Evolutionary conservation across 129 eudicot genomes (phyloP).

Genomic region (Flaveria trinervia): DNA sequence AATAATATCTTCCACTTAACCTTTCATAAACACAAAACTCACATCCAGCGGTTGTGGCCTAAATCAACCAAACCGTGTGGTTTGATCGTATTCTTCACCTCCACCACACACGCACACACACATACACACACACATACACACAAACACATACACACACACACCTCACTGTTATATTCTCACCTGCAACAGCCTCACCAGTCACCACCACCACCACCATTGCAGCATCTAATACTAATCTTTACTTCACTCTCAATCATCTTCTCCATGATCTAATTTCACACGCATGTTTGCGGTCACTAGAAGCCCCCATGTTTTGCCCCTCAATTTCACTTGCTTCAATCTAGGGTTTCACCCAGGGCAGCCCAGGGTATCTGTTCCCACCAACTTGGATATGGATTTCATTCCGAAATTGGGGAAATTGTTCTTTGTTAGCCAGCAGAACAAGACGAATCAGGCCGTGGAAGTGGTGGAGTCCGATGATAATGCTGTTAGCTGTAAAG

Average conservation of each 20-base stretch:
- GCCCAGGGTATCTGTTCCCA: not conserved
- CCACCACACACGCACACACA: slow-evolving; percentile 33
- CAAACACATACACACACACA: slow-evolving; percentile 26
- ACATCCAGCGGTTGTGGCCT: not conserved
- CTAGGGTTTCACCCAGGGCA: slow-evolving; percentile 32
- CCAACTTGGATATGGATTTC: slow-evolving; percentile 42
- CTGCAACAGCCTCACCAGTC: slow-evolving; percentile 11
- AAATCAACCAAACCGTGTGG: not conserved
- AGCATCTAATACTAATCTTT: slow-evolving; percentile 16
- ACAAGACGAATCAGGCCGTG: slow-evolving; percentile 21
- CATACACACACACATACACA: slow-evolving; percentile 24
- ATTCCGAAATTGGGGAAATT: slow-evolving; percentile 43
- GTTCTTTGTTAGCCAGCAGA: slow-evolving; percentile 36
- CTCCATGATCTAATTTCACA: slow-evolving; percentile 26
- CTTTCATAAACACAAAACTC: not conserved
- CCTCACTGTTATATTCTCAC: slow-evolving; percentile 7
- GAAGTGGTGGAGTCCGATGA: slow-evolving; percentile 26
- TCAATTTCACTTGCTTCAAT: slow-evolving; percentile 35
- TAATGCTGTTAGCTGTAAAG: slow-evolving; percentile 40
- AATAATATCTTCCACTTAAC: too few species aligned
- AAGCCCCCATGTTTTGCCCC: slow-evolving; percentile 31
- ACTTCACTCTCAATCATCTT: slow-evolving; percentile 30
- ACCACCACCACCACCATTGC: not conserved
- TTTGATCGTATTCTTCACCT: not conserved
- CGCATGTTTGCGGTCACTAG: slow-evolving; percentile 45